These are phyloP conservation scores for Domatiomyces globalis DNA, from an alignment of 2,329 filamentous ascomycete genomes.

Conservation along the genomic window DNA sequence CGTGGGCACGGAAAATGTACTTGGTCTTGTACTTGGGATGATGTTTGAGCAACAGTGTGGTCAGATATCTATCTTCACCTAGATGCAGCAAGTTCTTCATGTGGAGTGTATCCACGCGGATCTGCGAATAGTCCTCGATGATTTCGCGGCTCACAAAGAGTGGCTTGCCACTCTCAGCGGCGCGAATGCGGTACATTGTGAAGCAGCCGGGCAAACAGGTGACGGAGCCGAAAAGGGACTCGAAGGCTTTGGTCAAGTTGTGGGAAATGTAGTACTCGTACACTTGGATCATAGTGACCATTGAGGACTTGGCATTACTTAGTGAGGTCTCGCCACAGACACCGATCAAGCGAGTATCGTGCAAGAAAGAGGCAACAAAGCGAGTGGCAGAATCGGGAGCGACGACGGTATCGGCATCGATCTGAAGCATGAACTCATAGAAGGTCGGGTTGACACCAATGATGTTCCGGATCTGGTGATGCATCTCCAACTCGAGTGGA, in stretches of 20 bases:
- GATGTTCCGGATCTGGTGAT: slow-evolving; percentile 96
- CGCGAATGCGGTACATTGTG: slow-evolving; percentile 95
- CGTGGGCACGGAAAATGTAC: slow-evolving; percentile 81
- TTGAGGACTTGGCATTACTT: slow-evolving; percentile 82
- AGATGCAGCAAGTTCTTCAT: slow-evolving; percentile 97
- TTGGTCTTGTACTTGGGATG: slow-evolving; percentile 96
- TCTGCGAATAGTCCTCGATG: slow-evolving; percentile 73
- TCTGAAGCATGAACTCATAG: slow-evolving; percentile 92
- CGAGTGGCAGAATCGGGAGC: slow-evolving; percentile 78
- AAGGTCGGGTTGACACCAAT: slow-evolving; percentile 98
- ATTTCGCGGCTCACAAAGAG: slow-evolving; percentile 91
- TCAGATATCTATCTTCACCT: slow-evolving; percentile 94
- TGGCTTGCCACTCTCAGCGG: slow-evolving; percentile 86
- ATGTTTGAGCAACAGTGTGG: slow-evolving; percentile 81
- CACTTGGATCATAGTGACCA: slow-evolving; percentile 97
- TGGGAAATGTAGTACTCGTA: slow-evolving; percentile 99
- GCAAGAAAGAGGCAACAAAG: slow-evolving; percentile 78
- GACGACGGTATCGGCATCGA: slow-evolving; percentile 94
- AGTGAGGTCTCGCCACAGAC: slow-evolving; percentile 90
- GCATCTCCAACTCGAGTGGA: slow-evolving; percentile 92
- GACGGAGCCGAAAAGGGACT: slow-evolving; percentile 90
- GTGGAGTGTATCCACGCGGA: slow-evolving; percentile 92
- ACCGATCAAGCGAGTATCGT: slow-evolving; percentile 85
- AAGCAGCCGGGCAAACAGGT: slow-evolving; percentile 98
- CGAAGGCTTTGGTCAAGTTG: slow-evolving; percentile 91